Evolutionary conservation across 148 eudicot species (phyloP).

Genomic region (Hydrangea macrophylla): DNA sequence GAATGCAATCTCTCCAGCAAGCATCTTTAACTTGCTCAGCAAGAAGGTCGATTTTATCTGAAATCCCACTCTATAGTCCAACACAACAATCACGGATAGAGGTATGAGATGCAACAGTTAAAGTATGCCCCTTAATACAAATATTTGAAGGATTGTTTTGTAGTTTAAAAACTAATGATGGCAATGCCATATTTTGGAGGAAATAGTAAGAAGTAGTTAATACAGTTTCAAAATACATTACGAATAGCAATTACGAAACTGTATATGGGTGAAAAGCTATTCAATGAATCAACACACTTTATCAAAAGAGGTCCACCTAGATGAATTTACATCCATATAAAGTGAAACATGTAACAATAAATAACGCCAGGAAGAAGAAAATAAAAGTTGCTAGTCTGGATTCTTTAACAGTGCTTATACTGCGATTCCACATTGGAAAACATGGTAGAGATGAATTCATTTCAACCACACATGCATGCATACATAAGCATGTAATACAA

Average conservation of each 20-base stretch:
- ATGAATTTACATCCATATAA: no score
- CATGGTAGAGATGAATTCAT: no score
- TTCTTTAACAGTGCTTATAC: neutral
- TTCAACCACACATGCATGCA: neutral
- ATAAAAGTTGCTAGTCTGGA: no score
- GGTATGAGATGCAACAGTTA: neutral
- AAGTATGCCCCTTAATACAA: neutral
- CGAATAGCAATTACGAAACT: neutral
- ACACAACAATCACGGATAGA: slow-evolving; percentile 12
- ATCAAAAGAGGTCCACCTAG: neutral
- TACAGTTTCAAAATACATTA: slow-evolving; percentile 1
- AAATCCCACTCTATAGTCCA: slow-evolving; percentile 56
- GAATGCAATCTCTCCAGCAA: slow-evolving; percentile 97
- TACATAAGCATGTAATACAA: neutral
- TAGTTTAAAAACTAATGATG: neutral
- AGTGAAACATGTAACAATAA: neutral
- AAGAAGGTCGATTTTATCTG: slow-evolving; percentile 92
- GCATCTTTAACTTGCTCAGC: slow-evolving; percentile 99
- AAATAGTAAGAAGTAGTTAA: neutral
- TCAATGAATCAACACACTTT: neutral
- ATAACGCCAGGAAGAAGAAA: neutral
- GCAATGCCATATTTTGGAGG: neutral
- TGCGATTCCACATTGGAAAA: no score
- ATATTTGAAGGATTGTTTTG: neutral
- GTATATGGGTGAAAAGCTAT: neutral